A percentile compares a stretch with the other conserved stretches of the same genome.
phyloP scores from a whole-genome alignment of 805 yeast genomes.

The Saturnispora besseyi region DNA sequence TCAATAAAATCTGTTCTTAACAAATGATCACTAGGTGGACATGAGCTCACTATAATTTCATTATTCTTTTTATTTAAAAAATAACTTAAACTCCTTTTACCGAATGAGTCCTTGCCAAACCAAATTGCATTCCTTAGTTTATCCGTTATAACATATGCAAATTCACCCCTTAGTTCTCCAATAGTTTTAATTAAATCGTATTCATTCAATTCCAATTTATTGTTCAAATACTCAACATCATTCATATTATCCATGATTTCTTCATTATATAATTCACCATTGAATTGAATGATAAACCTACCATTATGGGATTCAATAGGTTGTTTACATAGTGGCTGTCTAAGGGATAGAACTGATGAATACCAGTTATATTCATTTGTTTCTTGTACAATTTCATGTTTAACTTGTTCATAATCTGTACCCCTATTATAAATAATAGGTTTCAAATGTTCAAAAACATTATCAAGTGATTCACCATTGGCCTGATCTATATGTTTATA shows the following conservation, averaged over 20 bases:
- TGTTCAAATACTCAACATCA: conserved; percentile 53
- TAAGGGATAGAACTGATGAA: conserved; percentile 71
- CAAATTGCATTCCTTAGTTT: conserved; percentile 32
- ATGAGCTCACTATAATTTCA: conserved; percentile 41
- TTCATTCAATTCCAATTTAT: conserved; percentile 14
- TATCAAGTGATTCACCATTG: not conserved
- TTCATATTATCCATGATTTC: conserved; percentile 39
- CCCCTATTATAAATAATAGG: conserved; percentile 52
- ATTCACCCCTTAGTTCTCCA: conserved; percentile 62
- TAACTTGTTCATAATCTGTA: conserved; percentile 43
- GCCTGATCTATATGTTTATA: conserved; percentile 2
- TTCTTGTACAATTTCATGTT: conserved; percentile 12
- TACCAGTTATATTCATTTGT: conserved; percentile 27
- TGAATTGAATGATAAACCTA: conserved; percentile 56
- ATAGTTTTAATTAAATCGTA: conserved; percentile 36
- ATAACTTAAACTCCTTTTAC: conserved; percentile 68
- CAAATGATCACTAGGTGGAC: conserved; percentile 29
- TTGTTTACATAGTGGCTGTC: conserved; percentile 73
- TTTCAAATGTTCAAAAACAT: conserved; percentile 28
- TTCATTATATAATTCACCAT: conserved; percentile 78
- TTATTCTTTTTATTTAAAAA: conserved; percentile 14
- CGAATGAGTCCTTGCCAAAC: conserved; percentile 81
- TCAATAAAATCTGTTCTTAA: conserved; percentile 32
- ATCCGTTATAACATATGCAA: conserved; percentile 56
- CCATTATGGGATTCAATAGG: conserved; percentile 36